These are phyloP conservation scores for Annulohypoxylon moriforme DNA, from an alignment of 495 filamentous ascomycete genomes.

Conservation along the genomic window DNA sequence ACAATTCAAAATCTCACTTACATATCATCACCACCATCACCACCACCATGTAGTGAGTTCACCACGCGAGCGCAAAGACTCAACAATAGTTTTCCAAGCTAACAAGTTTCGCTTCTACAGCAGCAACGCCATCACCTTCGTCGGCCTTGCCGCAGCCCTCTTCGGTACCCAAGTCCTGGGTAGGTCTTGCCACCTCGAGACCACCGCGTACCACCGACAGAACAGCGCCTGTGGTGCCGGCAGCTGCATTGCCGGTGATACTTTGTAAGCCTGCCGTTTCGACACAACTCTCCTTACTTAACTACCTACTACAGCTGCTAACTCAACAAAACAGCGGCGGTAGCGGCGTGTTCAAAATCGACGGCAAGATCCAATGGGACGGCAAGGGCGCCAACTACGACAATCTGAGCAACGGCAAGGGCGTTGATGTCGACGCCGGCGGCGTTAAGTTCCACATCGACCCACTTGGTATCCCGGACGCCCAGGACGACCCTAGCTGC, in stretches of 20 bases:
- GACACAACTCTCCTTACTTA: background rate
- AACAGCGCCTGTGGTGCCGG: background rate
- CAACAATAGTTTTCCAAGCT: background rate
- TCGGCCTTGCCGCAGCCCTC: background rate
- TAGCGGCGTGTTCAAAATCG: background rate
- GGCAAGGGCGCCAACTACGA: constrained; percentile 6
- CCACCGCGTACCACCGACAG: background rate
- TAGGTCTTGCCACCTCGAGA: constrained; percentile 1
- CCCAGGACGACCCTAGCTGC: background rate
- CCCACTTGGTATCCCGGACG: background rate
- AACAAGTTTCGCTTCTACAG: background rate
- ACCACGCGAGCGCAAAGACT: background rate
- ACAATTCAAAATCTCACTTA: background rate
- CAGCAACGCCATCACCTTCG: background rate
- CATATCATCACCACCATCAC: background rate
- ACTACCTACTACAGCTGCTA: background rate
- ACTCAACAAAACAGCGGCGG: background rate
- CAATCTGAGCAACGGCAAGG: background rate
- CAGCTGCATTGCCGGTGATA: background rate
- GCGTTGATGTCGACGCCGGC: background rate
- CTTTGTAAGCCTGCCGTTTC: background rate
- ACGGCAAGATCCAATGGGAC: background rate
- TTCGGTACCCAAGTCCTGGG: constrained; percentile 1
- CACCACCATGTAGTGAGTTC: constrained; percentile 1
- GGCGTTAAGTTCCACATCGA: constrained; percentile 13